These are phyloP conservation scores for Selaginella moellendorffii DNA, from an alignment of 75 land plant species.

Conservation along the genomic window DNA sequence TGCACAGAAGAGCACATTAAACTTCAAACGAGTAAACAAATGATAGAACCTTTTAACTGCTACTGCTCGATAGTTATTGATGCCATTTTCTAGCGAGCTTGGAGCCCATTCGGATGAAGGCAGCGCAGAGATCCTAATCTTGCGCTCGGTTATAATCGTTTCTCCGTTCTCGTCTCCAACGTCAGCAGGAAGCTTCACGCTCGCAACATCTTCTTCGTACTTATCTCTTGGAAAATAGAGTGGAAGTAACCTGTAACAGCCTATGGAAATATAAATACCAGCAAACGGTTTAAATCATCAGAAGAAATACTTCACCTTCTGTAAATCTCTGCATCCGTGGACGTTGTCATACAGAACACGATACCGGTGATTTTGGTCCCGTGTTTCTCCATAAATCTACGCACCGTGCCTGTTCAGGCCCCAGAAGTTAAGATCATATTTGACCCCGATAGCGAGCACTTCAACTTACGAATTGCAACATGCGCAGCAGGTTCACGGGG, in stretches of 20 bases:
- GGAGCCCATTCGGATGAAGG: conserved; percentile 30
- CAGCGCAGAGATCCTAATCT: conserved; percentile 85
- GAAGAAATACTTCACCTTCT: conserved; percentile 46
- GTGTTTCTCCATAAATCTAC: conserved; percentile 88
- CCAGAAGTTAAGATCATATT: too few species aligned
- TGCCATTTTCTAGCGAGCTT: conserved; percentile 24
- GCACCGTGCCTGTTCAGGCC: conserved; percentile 78
- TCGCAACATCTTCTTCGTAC: conserved; percentile 77
- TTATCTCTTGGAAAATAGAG: conserved; percentile 94
- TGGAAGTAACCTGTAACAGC: conserved; percentile 79
- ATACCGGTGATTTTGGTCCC: conserved; percentile 71
- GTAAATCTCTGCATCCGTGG: conserved; percentile 87
- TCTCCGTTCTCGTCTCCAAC: conserved; percentile 99
- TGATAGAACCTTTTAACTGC: conserved; percentile 20
- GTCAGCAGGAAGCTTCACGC: conserved; percentile 83
- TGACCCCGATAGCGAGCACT: too few species aligned
- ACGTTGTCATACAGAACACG: conserved; percentile 67
- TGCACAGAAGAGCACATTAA: too few species aligned
- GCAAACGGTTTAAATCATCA: conserved; percentile 1
- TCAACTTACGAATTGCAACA: conserved; percentile 89
- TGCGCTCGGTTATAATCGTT: conserved; percentile 79
- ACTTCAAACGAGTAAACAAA: neutral
- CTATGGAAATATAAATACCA: neutral
- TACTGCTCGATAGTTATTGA: conserved; percentile 24
- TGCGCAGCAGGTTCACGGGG: conserved; percentile 98